Percentiles rank a stretch among this genome's conserved stretches.
phyloP scores from a whole-genome alignment of 2,329 filamentous ascomycete genomes.

The Botrytis deweyae region DNA sequence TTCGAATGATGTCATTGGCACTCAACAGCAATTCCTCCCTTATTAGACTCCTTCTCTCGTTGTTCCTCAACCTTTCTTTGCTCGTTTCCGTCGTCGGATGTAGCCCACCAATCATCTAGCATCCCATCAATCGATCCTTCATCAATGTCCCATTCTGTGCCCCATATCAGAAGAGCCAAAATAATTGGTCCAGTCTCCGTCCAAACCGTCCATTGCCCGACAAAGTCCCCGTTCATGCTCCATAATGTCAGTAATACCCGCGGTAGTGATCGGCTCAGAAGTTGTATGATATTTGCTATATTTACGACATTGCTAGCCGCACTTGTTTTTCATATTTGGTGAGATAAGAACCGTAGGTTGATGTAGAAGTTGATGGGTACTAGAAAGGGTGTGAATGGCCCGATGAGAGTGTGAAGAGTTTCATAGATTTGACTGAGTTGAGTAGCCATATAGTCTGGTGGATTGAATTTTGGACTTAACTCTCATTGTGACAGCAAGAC shows the following conservation, averaged over 20 bases:
- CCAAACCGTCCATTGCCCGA: background rate
- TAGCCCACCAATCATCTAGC: background rate
- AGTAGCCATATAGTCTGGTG: background rate
- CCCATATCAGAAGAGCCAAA: background rate
- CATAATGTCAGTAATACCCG: background rate
- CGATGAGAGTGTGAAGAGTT: background rate
- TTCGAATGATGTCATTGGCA: background rate
- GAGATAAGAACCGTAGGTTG: background rate
- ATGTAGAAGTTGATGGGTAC: background rate
- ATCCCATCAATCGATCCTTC: background rate
- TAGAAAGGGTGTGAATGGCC: background rate
- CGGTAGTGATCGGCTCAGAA: background rate
- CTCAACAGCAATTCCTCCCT: background rate
- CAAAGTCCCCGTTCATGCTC: background rate
- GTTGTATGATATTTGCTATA: background rate
- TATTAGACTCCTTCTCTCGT: background rate
- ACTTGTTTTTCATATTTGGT: background rate
- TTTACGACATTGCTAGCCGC: background rate
- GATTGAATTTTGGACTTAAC: background rate
- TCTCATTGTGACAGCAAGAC: background rate
- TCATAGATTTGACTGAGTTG: background rate
- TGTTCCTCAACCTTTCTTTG: background rate
- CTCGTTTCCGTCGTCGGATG: background rate
- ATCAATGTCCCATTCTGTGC: background rate
- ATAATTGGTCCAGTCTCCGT: background rate